A percentile compares a stretch with the other conserved stretches of the same genome.
phyloP scores from a whole-genome alignment of 1,284 basidiomycete species.

The Pisolithus thermaeus region DNA sequence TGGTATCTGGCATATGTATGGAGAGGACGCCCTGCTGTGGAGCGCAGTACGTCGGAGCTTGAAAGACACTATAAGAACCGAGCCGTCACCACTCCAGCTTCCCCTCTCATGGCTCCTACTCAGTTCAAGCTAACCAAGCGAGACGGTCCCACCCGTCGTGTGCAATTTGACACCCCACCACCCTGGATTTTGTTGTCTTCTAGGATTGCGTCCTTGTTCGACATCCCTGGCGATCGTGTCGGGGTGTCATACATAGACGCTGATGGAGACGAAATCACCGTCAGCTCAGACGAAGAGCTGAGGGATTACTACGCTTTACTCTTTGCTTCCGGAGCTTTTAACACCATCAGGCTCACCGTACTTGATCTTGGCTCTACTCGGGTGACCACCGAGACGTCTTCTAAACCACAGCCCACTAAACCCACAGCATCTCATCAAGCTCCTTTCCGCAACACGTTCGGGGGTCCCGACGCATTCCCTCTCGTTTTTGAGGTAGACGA shows the following conservation, averaged over 20 bases:
- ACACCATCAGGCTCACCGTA: slow-evolving; percentile 47
- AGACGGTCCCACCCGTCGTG: slow-evolving; percentile 50
- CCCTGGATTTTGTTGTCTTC: slow-evolving; percentile 51
- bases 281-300: slow-evolving; percentile 67
- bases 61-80: slow-evolving; percentile 20
- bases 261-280: slow-evolving; percentile 67
- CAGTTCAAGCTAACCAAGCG: slow-evolving; percentile 52
- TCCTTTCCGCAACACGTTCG: slow-evolving; percentile 52
- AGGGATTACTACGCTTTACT: slow-evolving; percentile 24
- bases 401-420: slow-evolving; percentile 24
- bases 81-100: slow-evolving; percentile 8
- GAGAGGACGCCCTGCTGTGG: not conserved
- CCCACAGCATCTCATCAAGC: slow-evolving; percentile 33
- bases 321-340: slow-evolving; percentile 11
- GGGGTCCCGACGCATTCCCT: slow-evolving; percentile 34
- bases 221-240: slow-evolving; percentile 49
- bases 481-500: slow-evolving; percentile 52
- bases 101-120: slow-evolving; percentile 33
- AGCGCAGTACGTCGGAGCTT: slow-evolving; percentile 39
- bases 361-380: slow-evolving; percentile 48
- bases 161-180: slow-evolving; percentile 45
- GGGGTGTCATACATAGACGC: slow-evolving; percentile 64
- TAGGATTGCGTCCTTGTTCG: slow-evolving; percentile 50
- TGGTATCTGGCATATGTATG: no score
- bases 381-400: slow-evolving; percentile 15